Evolutionary conservation across 169 alveolate species (phyloP), one percentile per base, ranked within the genome.

Genomic region (Plasmodium fragile): DNA sequence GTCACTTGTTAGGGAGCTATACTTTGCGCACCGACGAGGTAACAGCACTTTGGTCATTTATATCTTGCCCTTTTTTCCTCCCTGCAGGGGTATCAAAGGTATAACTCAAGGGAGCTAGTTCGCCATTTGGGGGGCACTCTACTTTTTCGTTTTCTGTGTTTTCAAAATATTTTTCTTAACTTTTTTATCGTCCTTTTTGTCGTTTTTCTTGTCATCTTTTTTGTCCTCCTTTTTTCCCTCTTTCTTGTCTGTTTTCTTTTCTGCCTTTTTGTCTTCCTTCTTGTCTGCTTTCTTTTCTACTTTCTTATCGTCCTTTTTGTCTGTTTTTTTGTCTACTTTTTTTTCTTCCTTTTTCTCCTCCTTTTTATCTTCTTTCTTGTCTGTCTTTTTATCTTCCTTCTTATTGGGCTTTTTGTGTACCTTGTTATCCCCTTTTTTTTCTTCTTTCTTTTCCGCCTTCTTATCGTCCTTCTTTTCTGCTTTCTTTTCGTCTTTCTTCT

Each of bases 111-210:
- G 75, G 36, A 22, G 4, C 36, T 10, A 5, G 30, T 8, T 65
- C 75, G 30, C 75, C 41, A 22, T 65, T 65, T 2, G 13, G 36
- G 28, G 75, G 0, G 6, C n/a, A n/a, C n/a, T n/a, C 59, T 79
- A 79, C 70, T 79, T 79, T 75, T 79, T 79, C 49, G 85, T 45
- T 79, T 79, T 79, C 41, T 79, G 85, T 7, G 70, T 41, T 79
- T 79, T 39, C 65, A 79, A 8, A 16, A 79, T 45, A 4, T 49
- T 18, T 25, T 79, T 79, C 65, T 79, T 79, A 18, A 79, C 85
- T 41, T 79, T 79, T 32, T 59, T 36, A 16, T 36, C 69, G 25
- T 11, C 13, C 32, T 81, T 49, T 10, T 81, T 81, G 22, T 52
- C 39, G 52, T 39, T 10, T 65, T 82, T 82, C 22, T 55, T 18